Percentiles rank a stretch among this genome's conserved stretches.
Evolutionary conservation across 2,329 filamentous ascomycete genomes (phyloP).

Genomic region (Blastomyces gilchristii): DNA sequence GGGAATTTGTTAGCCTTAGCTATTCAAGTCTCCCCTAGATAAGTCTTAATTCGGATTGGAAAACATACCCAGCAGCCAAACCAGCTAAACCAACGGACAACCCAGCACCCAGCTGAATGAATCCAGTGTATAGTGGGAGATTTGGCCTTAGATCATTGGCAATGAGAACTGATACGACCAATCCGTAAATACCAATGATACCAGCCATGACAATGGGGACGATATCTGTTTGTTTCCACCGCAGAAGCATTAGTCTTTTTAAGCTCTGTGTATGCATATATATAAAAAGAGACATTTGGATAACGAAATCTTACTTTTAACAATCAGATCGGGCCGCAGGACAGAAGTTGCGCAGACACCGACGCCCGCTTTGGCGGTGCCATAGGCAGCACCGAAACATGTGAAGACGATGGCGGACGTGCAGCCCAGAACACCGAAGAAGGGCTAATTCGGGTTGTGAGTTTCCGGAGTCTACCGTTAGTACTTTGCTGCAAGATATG

Average conservation of each 20-base stretch:
- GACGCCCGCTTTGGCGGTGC: constrained; percentile 97
- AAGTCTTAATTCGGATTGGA: neutral
- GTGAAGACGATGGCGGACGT: constrained; percentile 92
- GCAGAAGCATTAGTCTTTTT: neutral
- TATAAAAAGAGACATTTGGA: neutral
- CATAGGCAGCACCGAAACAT: constrained; percentile 92
- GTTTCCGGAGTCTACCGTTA: constrained; percentile 10
- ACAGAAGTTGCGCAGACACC: constrained; percentile 98
- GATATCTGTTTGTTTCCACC: constrained; percentile 56
- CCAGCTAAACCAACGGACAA: constrained; percentile 71
- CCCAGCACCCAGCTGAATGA: constrained; percentile 78
- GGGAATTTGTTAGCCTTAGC: too few species aligned
- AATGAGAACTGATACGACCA: constrained; percentile 79
- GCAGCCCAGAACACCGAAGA: constrained; percentile 97
- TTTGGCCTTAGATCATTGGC: constrained; percentile 66
- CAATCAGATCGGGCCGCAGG: constrained; percentile 91
- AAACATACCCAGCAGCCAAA: constrained; percentile 57
- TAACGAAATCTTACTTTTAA: constrained; percentile 76
- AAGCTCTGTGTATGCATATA: neutral
- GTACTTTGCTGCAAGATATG: constrained; percentile 15
- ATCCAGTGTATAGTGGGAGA: constrained; percentile 65
- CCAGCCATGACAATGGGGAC: constrained; percentile 99
- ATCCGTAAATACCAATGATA: constrained; percentile 99
- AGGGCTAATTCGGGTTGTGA: constrained; percentile 47
- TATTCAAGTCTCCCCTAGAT: too few species aligned